Percentiles rank a stretch among this genome's conserved stretches.
These are phyloP conservation scores for Ramularia endophylla DNA, from an alignment of 2,329 filamentous ascomycete species.

Conservation along the genomic window DNA sequence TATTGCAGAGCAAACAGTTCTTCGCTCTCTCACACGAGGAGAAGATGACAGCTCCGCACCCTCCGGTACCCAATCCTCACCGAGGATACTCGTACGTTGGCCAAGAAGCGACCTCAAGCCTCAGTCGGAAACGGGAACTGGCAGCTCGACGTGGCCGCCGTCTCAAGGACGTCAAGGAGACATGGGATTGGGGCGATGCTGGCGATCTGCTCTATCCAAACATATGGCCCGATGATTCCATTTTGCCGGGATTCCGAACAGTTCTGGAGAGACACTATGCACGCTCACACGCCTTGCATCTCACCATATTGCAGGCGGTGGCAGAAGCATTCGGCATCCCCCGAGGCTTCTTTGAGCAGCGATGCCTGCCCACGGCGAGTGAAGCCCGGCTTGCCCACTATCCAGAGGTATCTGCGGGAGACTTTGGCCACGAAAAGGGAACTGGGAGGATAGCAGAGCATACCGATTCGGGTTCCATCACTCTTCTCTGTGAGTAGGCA, in stretches of 20 bases:
- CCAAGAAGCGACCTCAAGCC: slow-evolving; percentile 9
- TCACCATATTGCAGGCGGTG: slow-evolving; percentile 7
- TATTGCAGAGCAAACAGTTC: slow-evolving; percentile 5
- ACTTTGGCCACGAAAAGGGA: slow-evolving; percentile 4
- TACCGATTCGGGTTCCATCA: background rate
- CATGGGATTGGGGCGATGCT: slow-evolving; percentile 9
- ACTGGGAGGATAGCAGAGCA: slow-evolving; percentile 1
- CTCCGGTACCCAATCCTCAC: slow-evolving; percentile 9
- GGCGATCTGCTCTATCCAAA: slow-evolving; percentile 9
- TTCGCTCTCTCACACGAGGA: slow-evolving; percentile 7
- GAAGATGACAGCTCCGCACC: slow-evolving; percentile 10
- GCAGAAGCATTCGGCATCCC: slow-evolving; percentile 5
- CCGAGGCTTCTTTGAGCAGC: slow-evolving; percentile 3
- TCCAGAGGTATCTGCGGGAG: slow-evolving; percentile 3
- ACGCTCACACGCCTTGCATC: slow-evolving; percentile 4
- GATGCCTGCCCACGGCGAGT: slow-evolving; percentile 5
- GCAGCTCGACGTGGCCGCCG: slow-evolving; percentile 7
- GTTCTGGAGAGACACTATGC: slow-evolving; percentile 8
- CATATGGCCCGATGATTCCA: slow-evolving; percentile 6
- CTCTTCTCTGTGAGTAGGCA: background rate
- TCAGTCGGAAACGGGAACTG: slow-evolving; percentile 7
- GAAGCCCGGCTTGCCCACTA: slow-evolving; percentile 12
- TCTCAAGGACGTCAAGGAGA: slow-evolving; percentile 10
- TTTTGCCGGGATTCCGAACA: slow-evolving; percentile 6
- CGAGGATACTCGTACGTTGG: slow-evolving; percentile 12